Percentiles rank a stretch among this genome's conserved stretches.
phyloP scores from a whole-genome alignment of 108 stramenopile genomes.

The Cyclotella atomus region DNA sequence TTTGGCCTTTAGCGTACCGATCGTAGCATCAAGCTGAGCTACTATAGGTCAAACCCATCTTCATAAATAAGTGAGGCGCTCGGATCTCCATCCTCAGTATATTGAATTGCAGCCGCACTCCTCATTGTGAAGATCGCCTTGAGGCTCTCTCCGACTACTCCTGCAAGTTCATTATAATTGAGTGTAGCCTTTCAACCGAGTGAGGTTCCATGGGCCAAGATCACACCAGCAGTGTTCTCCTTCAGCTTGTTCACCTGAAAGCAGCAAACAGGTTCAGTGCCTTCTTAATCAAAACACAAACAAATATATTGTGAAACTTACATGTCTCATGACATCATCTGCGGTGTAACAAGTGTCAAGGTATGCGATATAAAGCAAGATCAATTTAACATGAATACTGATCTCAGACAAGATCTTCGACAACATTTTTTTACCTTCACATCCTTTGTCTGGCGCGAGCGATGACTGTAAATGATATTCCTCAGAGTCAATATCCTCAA shows the following conservation, averaged over 20 bases:
- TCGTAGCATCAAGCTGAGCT: neutral
- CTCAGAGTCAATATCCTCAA: neutral
- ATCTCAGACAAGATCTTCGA: too few relatives aligned
- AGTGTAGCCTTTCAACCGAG: slow-evolving; percentile 20
- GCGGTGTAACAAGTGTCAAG: slow-evolving; percentile 39
- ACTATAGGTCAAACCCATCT: slow-evolving; percentile 8
- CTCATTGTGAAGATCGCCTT: slow-evolving; percentile 25
- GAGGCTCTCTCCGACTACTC: slow-evolving; percentile 33
- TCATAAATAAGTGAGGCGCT: neutral
- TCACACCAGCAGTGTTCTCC: slow-evolving; percentile 37
- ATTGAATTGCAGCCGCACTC: neutral
- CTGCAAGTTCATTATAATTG: slow-evolving; percentile 40
- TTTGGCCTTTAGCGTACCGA: neutral
- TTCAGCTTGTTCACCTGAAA: slow-evolving; percentile 43
- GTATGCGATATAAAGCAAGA: slow-evolving; percentile 11
- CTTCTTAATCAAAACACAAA: neutral
- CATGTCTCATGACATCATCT: slow-evolving; percentile 52
- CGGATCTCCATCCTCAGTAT: slow-evolving; percentile 5
- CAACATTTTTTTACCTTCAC: slow-evolving; percentile 46
- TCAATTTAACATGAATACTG: neutral
- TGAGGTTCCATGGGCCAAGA: slow-evolving; percentile 50
- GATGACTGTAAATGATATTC: slow-evolving; percentile 36
- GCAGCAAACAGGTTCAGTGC: neutral
- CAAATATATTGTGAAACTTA: neutral
- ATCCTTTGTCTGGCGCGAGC: slow-evolving; percentile 59